phyloP scores from a whole-genome alignment of 768 basidiomycete species.

The Trametes maxima region DNA sequence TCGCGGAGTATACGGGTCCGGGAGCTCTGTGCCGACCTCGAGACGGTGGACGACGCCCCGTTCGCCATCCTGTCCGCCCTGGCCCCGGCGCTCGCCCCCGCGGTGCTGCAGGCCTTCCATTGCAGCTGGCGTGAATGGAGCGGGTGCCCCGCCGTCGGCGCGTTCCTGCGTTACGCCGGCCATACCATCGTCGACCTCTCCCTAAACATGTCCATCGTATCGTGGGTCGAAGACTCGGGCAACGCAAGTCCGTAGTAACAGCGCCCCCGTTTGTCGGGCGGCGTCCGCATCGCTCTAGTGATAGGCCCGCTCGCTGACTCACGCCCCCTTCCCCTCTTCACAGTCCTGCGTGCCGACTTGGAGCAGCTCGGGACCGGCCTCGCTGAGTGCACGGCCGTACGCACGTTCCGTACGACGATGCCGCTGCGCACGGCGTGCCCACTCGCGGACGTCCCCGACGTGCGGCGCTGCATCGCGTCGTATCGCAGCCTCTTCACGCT shows the following conservation, averaged over 20 bases:
- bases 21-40: conserved; percentile 9
- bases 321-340: not conserved
- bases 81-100: not conserved
- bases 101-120: conserved; percentile 1
- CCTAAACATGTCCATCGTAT: conserved; percentile 4
- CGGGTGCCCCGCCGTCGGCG: not conserved
- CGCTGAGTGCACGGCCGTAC: not conserved
- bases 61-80: conserved; percentile 4
- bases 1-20: not conserved
- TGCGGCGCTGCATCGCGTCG: not conserved
- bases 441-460: not conserved
- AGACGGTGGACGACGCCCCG: conserved; percentile 5
- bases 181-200: not conserved
- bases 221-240: conserved; percentile 9
- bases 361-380: not conserved
- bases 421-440: not conserved
- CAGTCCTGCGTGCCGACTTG: conserved; percentile 5
- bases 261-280: no score
- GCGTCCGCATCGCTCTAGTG: no score
- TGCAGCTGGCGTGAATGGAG: conserved; percentile 8
- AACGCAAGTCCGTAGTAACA: conserved; percentile 8
- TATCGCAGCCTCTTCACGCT: not conserved
- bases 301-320: not conserved
- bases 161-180: conserved; percentile 2
- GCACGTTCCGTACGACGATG: conserved; percentile 8